Evolutionary conservation across 768 basidiomycete genomes (phyloP).

Genomic region (Suillus fuscotomentosus): DNA sequence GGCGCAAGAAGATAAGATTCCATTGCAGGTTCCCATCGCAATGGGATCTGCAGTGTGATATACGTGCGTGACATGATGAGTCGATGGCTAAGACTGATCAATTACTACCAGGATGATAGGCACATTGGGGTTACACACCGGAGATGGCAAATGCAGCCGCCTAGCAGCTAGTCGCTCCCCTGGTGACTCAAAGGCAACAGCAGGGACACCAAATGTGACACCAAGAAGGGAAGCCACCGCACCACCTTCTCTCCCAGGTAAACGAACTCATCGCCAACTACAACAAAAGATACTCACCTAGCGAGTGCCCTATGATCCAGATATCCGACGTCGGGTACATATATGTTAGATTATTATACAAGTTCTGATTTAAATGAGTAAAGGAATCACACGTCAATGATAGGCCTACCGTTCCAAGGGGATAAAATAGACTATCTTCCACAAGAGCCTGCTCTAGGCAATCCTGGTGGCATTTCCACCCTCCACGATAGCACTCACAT

Average conservation of each 20-base stretch:
- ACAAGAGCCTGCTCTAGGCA: slow-evolving; percentile 77
- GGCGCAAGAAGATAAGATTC: slow-evolving; percentile 77
- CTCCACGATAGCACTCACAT: slow-evolving; percentile 82
- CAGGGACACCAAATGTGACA: slow-evolving; percentile 85
- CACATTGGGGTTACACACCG: slow-evolving; percentile 45
- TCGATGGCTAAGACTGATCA: slow-evolving; percentile 50
- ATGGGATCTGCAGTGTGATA: slow-evolving; percentile 96
- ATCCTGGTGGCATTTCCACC: slow-evolving; percentile 76
- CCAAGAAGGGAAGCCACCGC: slow-evolving; percentile 83
- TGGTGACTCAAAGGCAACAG: slow-evolving; percentile 86
- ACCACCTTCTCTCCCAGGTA: slow-evolving; percentile 34
- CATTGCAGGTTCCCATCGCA: slow-evolving; percentile 86
- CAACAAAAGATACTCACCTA: slow-evolving; percentile 44
- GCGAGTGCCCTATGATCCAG: slow-evolving; percentile 81
- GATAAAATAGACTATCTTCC: slow-evolving; percentile 85
- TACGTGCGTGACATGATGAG: slow-evolving; percentile 82
- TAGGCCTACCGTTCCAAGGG: slow-evolving; percentile 76
- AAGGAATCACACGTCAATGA: background rate
- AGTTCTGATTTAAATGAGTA: slow-evolving; percentile 42
- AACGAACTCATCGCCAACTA: slow-evolving; percentile 25
- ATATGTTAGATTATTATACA: slow-evolving; percentile 92
- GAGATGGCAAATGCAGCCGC: slow-evolving; percentile 83
- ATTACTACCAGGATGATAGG: background rate
- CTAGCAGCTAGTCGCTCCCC: slow-evolving; percentile 80
- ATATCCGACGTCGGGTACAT: slow-evolving; percentile 90